Percentiles rank a stretch among this genome's conserved stretches.
These are phyloP conservation scores for Fusarium chlamydosporum DNA, from an alignment of 2,329 filamentous ascomycete species.

Conservation along the genomic window DNA sequence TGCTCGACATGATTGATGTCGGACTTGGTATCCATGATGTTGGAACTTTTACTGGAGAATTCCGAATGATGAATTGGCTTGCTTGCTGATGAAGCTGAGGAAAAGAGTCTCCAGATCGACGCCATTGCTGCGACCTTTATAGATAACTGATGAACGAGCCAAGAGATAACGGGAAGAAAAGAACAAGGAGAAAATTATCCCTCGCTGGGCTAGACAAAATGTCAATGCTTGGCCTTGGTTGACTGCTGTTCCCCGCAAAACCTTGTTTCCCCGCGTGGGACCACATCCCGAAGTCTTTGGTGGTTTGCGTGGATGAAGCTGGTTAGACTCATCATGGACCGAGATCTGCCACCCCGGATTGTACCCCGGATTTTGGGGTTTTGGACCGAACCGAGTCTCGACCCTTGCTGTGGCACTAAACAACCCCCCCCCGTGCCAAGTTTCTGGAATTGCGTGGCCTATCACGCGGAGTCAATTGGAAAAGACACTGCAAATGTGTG, in stretches of 20 bases:
- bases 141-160: slow-evolving; percentile 16
- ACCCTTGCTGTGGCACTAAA: not conserved
- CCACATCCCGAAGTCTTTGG: slow-evolving; percentile 41
- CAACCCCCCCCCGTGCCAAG: slow-evolving; percentile 19
- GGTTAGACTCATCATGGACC: slow-evolving; percentile 36
- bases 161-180: slow-evolving; percentile 19
- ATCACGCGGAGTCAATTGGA: slow-evolving; percentile 15
- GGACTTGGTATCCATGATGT: slow-evolving; percentile 39
- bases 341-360: slow-evolving; percentile 17
- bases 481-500: not conserved
- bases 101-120: slow-evolving; percentile 4
- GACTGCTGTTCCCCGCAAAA: slow-evolving; percentile 28
- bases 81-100: slow-evolving; percentile 19
- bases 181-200: not conserved
- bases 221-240: slow-evolving; percentile 21
- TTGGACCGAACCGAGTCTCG: slow-evolving; percentile 40
- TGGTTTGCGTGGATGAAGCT: slow-evolving; percentile 16
- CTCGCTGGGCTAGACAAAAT: not conserved
- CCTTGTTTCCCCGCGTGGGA: slow-evolving; percentile 35
- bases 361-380: slow-evolving; percentile 28
- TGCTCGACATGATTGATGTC: slow-evolving; percentile 42
- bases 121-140: slow-evolving; percentile 20
- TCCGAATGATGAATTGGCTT: slow-evolving; percentile 10
- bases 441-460: slow-evolving; percentile 8
- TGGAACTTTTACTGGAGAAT: slow-evolving; percentile 1